Evolutionary conservation across 495 filamentous ascomycete species (phyloP), one percentile per base, ranked within the genome.

Genomic region (Filosporella fistucella): DNA sequence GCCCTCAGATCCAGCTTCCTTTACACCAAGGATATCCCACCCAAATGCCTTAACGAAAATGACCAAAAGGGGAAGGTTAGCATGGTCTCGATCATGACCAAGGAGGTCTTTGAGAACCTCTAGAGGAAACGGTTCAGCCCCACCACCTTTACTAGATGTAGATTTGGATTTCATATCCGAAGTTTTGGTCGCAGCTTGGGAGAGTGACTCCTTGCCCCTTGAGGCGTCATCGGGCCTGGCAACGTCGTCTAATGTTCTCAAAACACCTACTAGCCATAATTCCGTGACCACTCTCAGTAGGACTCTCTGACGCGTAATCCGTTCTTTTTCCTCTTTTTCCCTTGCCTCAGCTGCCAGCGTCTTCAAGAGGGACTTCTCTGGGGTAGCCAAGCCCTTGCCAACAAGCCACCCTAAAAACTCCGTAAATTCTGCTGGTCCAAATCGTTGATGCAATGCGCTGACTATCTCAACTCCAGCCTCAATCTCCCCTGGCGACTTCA

Each of bases 51-150:
- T 99, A 40, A 95, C 90, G 57, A 99, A 99, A 11, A 91, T 69
- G 25, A 96, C 91, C 3, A 95, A 82, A 46, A 99, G 69, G 1
- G 94, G 89, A 32, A 99, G 68, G 60, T 96, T 97, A 23, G 78
- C 70, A 63, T 97, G 93, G 50, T 99, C 91, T 14, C 87, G 78
- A 58, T 99, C 93, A 60, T 96, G 84, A 2, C 91, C 89, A 4
- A 97, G 76, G 45, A 99, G 75, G 59, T 99, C 93, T 68, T 97
- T 99, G 28, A 99, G 68, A 25, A 97, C 91, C 61, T 99, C 93
- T 22, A 99, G 69, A 6, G 93, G 93, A 57, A 97, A 97, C 4
- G 93, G 90, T 45, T 96, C 93, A 12, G 79, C 67, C 18, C 74
- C 75, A 3, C 74, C 74, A 20, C 80, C 77, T 41, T 82, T 78